Evolutionary conservation across 2,329 filamentous ascomycete species (phyloP).

Genomic region (Stenocarpella maydis): DNA sequence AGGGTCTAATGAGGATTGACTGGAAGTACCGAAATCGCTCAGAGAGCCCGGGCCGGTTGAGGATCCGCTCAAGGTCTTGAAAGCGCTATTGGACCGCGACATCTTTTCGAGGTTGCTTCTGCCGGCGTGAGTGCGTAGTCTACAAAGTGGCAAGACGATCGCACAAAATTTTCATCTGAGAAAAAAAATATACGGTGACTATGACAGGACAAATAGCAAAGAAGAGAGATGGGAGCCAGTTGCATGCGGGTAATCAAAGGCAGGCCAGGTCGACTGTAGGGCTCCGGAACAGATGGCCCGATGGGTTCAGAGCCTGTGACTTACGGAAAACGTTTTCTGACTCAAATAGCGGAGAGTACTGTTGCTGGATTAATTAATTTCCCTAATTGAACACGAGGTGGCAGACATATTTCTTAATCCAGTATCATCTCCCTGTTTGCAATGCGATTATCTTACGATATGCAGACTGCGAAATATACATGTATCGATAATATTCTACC

Average conservation of each 20-base stretch:
- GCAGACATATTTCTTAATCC: not conserved
- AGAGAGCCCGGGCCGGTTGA: not conserved
- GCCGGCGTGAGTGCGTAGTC: not conserved
- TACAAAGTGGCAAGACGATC: too few species aligned
- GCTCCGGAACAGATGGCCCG: not conserved
- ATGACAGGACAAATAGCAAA: not conserved
- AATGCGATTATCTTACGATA: not conserved
- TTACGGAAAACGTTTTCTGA: not conserved
- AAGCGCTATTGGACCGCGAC: not conserved
- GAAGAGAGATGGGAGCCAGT: not conserved
- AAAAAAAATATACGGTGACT: not conserved
- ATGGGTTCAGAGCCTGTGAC: not conserved
- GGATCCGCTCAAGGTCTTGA: not conserved
- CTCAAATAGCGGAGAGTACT: not conserved
- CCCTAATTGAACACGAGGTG: not conserved
- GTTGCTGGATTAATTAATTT: not conserved
- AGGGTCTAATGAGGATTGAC: not conserved
- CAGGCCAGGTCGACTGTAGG: too few species aligned
- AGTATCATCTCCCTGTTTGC: not conserved
- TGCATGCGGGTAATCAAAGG: not conserved
- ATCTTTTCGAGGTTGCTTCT: not conserved
- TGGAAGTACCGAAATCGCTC: not conserved
- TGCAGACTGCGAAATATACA: not conserved
- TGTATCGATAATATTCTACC: not conserved
- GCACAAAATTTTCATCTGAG: not conserved